These are phyloP conservation scores for Suillus lakei DNA, from an alignment of 768 basidiomycete species.

Conservation along the genomic window DNA sequence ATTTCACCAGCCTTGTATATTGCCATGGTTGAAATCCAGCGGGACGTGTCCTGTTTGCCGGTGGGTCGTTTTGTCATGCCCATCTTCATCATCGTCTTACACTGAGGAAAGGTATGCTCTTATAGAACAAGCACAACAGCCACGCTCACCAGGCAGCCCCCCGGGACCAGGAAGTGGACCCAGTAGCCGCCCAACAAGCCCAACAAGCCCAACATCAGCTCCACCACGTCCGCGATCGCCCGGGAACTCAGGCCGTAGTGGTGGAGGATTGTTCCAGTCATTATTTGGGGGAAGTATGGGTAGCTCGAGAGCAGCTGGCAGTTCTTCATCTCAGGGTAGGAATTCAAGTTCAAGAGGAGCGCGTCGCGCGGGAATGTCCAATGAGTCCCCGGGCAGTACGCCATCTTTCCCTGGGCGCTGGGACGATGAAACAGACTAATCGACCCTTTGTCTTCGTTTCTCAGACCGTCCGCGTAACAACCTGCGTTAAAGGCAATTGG, in stretches of 20 bases:
- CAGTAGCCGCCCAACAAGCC: constrained; percentile 15
- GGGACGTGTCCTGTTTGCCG: constrained; percentile 98
- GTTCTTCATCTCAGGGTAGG: constrained; percentile 18
- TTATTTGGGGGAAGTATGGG: constrained; percentile 31
- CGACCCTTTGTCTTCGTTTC: neutral
- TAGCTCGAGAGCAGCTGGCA: constrained; percentile 20
- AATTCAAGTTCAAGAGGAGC: constrained; percentile 14
- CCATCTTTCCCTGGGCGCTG: constrained; percentile 39
- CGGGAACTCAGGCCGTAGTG: constrained; percentile 23
- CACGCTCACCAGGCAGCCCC: constrained; percentile 28
- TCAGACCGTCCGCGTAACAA: neutral
- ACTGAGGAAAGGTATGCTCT: constrained; percentile 57
- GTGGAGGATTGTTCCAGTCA: constrained; percentile 31
- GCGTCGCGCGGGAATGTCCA: constrained; percentile 16
- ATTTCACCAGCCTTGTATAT: constrained; percentile 88
- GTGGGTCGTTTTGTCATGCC: constrained; percentile 41
- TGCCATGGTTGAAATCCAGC: constrained; percentile 91
- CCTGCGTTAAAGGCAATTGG: neutral
- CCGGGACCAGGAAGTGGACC: constrained; percentile 27
- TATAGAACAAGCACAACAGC: constrained; percentile 62
- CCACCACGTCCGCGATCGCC: constrained; percentile 23
- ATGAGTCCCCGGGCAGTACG: constrained; percentile 14
- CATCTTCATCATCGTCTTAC: constrained; percentile 10
- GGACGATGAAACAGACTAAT: constrained; percentile 40
- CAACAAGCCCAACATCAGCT: constrained; percentile 24